Evolutionary conservation across 371 early-diverging fungal genomes (phyloP), one percentile per base, ranked within the genome.

Genomic region (Rhizopus sp.): DNA sequence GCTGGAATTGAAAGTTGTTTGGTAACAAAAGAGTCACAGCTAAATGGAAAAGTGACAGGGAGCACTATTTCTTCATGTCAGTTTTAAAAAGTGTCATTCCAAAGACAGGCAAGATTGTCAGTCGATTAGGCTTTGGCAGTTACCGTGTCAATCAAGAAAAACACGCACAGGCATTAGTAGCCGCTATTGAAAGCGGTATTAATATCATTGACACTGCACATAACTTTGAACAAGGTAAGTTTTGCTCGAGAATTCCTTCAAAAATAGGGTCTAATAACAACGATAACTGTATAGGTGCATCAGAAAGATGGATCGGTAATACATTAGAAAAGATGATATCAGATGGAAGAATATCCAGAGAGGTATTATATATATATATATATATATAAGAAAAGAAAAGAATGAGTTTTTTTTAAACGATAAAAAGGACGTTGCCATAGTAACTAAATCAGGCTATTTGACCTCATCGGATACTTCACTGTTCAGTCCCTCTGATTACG

Each of bases 361-460:
- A 84, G 80, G 61, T 82, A 23, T 78, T 70, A 78, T 77, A 62
- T 30, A 35, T 7, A 30, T 34, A 51, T n/a, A n/a, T n/a, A n/a
- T n/a, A n/a, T n/a, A n/a, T n/a, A n/a, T n/a, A n/a, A n/a, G n/a
- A n/a, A 30, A 42, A 48, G 40, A 32, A 13, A 39, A 23, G 23
- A 33, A 55, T 40, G 32, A 50, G 23, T 1, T 13, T 23, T 13
- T 16, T 57, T 16, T 30, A 3, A 51, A 44, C 23, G 10, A 32
- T 42, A 56, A 16, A 30, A 51, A 88, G 87, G 51, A 73, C 13
- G 44, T 90, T 12, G 81, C 87, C 4, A 35, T 92, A 4, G 74
- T 89, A 1, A 83, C 87, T n/a, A 92, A 92, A 62, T 79, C 88
- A 9, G 92, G 92, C 13, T 88, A 87, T 64, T 62, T 88, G 5